Conservation (phyloP, 805 yeast species). For the Pichia cephalocereana region DNA sequence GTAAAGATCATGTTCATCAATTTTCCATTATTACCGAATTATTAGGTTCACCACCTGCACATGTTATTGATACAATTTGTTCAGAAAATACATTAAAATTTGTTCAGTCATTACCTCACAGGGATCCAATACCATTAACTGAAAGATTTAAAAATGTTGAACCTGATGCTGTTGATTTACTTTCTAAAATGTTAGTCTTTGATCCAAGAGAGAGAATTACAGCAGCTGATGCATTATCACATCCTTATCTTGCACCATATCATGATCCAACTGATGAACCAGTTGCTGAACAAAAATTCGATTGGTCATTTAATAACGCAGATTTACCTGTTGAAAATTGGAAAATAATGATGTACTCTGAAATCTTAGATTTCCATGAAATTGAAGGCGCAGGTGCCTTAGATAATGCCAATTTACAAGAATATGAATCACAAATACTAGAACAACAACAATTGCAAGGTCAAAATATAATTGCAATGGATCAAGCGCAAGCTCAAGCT, state of each 20-base stretch:
- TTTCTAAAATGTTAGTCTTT: conserved; percentile 85
- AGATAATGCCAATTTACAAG: conserved; percentile 11
- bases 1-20: conserved; percentile 96
- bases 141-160: conserved; percentile 74
- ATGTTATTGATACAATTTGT: conserved; percentile 92
- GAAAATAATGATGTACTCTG: conserved; percentile 99
- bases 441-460: conserved; percentile 19
- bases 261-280: conserved; percentile 99
- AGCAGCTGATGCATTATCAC: conserved; percentile 82
- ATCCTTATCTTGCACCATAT: conserved; percentile 88
- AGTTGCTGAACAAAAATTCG: conserved; percentile 82
- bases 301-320: conserved; percentile 97
- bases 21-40: conserved; percentile 94
- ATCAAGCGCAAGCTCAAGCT: conserved; percentile 5
- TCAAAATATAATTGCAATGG: conserved; percentile 8
- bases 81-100: conserved; percentile 91
- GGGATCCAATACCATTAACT: conserved; percentile 83
- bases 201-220: conserved; percentile 93
- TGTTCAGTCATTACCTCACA: conserved; percentile 85
- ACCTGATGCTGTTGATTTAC: conserved; percentile 78
- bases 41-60: conserved; percentile 87
- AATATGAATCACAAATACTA: conserved; percentile 16
- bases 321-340: conserved; percentile 96
- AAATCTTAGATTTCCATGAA: conserved; percentile 92
- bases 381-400: conserved; percentile 41